Evolutionary conservation across 805 yeast genomes (phyloP).

Genomic region (Wickerhamiella vanderwaltii): DNA sequence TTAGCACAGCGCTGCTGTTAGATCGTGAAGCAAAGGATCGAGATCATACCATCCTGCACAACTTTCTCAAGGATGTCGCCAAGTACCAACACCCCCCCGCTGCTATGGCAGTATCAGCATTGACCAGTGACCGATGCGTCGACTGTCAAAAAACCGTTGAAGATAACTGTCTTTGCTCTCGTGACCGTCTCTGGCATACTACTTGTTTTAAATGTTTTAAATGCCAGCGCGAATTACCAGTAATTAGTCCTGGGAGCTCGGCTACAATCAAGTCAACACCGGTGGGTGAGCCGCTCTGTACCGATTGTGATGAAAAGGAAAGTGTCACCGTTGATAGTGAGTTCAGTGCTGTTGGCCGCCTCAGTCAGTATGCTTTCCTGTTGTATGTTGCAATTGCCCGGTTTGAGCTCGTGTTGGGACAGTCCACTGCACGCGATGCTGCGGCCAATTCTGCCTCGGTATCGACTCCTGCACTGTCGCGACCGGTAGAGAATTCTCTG

Average conservation of each 20-base stretch:
- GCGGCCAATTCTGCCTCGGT: slow-evolving; percentile 6
- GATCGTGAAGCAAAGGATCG: slow-evolving; percentile 27
- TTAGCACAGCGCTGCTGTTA: slow-evolving; percentile 59
- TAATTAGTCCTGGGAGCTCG: neutral
- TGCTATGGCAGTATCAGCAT: slow-evolving; percentile 21
- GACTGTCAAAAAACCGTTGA: slow-evolving; percentile 68
- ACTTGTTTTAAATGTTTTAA: slow-evolving; percentile 56
- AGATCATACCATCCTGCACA: slow-evolving; percentile 5
- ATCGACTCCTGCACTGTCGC: slow-evolving; percentile 12
- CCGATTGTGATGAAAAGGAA: slow-evolving; percentile 38
- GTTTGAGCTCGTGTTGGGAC: slow-evolving; percentile 33
- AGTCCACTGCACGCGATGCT: slow-evolving; percentile 18
- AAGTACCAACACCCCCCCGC: slow-evolving; percentile 24
- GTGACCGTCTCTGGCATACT: slow-evolving; percentile 66
- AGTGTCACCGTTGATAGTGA: slow-evolving; percentile 23
- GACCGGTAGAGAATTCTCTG: slow-evolving; percentile 2
- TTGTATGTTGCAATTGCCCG: slow-evolving; percentile 75
- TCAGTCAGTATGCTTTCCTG: slow-evolving; percentile 62
- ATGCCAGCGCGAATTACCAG: slow-evolving; percentile 37
- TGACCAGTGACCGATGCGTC: slow-evolving; percentile 62
- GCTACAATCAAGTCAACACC: neutral
- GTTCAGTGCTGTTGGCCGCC: slow-evolving; percentile 50
- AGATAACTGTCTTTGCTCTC: slow-evolving; percentile 55
- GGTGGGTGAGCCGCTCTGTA: slow-evolving; percentile 33
- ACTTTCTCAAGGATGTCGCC: slow-evolving; percentile 2